Conservation (phyloP, 345 rosid species). For the Moricandia arvensis region DNA sequence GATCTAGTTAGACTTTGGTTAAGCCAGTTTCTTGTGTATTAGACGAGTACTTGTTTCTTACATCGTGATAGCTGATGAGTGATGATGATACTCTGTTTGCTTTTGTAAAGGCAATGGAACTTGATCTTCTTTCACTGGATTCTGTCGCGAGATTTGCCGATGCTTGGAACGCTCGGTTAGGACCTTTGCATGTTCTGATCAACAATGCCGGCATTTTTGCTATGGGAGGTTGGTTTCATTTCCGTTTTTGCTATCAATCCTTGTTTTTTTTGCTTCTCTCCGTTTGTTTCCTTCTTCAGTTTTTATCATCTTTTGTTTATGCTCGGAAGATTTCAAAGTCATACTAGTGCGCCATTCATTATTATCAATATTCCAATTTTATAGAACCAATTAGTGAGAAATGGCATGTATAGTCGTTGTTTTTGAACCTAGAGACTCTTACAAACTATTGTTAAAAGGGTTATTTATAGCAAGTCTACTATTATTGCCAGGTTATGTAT, state of each 20-base stretch:
- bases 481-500: background rate
- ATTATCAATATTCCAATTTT: background rate
- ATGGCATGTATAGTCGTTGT: background rate
- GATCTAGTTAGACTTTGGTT: background rate
- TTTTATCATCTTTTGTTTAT: background rate
- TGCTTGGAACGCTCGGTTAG: slow-evolving; percentile 68
- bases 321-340: background rate
- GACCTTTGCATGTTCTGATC: slow-evolving; percentile 87
- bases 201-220: slow-evolving; percentile 97
- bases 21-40: background rate
- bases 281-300: background rate
- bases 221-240: slow-evolving; percentile 38
- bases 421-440: too few relatives aligned
- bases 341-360: background rate
- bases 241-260: background rate
- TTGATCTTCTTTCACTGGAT: slow-evolving; percentile 90
- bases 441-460: too few relatives aligned
- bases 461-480: background rate
- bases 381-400: background rate
- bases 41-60: background rate
- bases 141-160: slow-evolving; percentile 76
- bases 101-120: slow-evolving; percentile 52
- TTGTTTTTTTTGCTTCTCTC: background rate
- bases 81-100: slow-evolving; percentile 17
- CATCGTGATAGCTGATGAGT: background rate